phyloP scores from a whole-genome alignment of 495 filamentous ascomycete genomes.

The Penicillium paradoxum region DNA sequence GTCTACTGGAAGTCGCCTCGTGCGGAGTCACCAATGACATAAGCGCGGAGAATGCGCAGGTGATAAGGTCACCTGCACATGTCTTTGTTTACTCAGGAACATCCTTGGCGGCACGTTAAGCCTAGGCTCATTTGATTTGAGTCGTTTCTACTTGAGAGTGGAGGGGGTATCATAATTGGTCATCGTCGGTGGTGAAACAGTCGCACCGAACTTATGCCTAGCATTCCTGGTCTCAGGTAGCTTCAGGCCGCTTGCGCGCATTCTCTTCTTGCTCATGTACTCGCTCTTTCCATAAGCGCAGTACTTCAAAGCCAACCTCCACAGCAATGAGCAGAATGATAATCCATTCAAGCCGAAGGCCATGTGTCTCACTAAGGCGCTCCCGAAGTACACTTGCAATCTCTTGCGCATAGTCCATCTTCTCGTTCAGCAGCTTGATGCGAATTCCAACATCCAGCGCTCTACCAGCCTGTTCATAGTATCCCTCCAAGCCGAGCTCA shows the following conservation, averaged over 20 bases:
- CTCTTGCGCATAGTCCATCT: conserved; percentile 96
- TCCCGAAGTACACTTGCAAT: conserved; percentile 87
- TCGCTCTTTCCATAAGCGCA: conserved; percentile 55
- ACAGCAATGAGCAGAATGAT: conserved; percentile 92
- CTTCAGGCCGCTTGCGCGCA: conserved; percentile 17
- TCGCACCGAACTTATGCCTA: neutral
- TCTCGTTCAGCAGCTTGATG: conserved; percentile 89
- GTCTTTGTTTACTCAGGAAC: neutral
- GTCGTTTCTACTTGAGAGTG: conserved; percentile 1
- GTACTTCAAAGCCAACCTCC: conserved; percentile 72
- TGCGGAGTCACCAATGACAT: conserved; percentile 3
- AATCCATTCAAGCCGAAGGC: conserved; percentile 88
- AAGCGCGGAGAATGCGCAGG: conserved; percentile 3
- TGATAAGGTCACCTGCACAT: conserved; percentile 2
- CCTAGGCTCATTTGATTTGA: neutral
- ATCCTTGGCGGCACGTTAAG: no score
- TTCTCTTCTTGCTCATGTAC: conserved; percentile 45
- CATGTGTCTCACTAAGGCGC: conserved; percentile 83
- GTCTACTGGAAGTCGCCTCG: neutral
- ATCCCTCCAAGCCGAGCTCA: conserved; percentile 82
- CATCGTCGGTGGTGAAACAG: neutral
- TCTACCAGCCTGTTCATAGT: conserved; percentile 88
- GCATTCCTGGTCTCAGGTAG: conserved; percentile 2
- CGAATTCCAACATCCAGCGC: conserved; percentile 89
- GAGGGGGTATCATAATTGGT: conserved; percentile 14